Percentiles rank a stretch among this genome's conserved stretches.
These are phyloP conservation scores for Tricholoma hemisulphureum DNA, from an alignment of 768 basidiomycete genomes.

Conservation along the genomic window DNA sequence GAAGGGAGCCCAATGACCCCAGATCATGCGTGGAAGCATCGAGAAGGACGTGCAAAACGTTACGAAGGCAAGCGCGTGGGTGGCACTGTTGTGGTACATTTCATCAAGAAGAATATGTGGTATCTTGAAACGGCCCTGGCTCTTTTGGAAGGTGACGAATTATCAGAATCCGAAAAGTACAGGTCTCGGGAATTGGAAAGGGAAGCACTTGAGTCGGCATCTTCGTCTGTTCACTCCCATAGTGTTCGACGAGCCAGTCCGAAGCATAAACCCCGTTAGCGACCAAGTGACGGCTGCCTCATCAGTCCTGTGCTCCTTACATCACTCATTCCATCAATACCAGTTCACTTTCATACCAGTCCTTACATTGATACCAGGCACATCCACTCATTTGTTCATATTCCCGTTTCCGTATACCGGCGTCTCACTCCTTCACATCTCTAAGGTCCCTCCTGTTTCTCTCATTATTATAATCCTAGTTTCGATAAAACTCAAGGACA, in stretches of 20 bases:
- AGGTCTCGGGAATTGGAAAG: constrained; percentile 28
- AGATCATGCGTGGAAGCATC: constrained; percentile 65
- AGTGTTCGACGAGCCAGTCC: not conserved
- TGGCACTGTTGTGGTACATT: constrained; percentile 94
- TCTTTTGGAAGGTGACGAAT: constrained; percentile 76
- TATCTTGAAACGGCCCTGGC: constrained; percentile 91
- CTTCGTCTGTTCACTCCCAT: constrained; percentile 8
- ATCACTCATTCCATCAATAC: not conserved
- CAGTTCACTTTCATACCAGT: not conserved
- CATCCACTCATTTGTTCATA: not conserved
- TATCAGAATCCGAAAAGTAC: constrained; percentile 53
- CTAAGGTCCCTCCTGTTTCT: not conserved
- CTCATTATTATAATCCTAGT: not conserved
- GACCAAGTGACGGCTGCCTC: not conserved
- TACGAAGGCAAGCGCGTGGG: constrained; percentile 75
- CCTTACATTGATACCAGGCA: not conserved
- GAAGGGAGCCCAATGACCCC: constrained; percentile 58
- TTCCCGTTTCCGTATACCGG: not conserved
- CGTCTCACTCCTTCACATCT: not conserved
- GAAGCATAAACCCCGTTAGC: constrained; percentile 3
- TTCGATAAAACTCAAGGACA: not conserved
- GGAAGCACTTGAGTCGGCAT: constrained; percentile 12
- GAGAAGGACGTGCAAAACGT: constrained; percentile 65
- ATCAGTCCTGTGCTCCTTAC: not conserved
- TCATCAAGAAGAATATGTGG: constrained; percentile 97